Percentiles rank a stretch among this genome's conserved stretches.
Conservation (phyloP, 495 filamentous ascomycete genomes). For the Hypomontagnella monticulosa region DNA sequence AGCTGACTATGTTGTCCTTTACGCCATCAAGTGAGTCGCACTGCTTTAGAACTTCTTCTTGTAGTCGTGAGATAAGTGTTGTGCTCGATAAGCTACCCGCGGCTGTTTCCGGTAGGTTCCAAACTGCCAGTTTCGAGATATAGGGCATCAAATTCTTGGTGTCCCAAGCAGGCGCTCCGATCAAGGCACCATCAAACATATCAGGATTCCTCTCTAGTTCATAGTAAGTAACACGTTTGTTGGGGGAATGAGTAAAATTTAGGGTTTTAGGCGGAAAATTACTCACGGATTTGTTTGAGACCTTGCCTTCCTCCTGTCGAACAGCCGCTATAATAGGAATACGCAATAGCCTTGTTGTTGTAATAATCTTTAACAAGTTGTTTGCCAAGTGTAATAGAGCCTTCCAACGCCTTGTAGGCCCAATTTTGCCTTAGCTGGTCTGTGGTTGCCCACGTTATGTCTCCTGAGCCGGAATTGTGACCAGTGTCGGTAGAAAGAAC, state of each 20-base stretch:
- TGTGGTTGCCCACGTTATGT: conserved; percentile 61
- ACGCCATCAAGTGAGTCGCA: conserved; percentile 71
- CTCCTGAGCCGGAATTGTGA: conserved; percentile 55
- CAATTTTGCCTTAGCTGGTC: conserved; percentile 50
- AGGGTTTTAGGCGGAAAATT: background rate
- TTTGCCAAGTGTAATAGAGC: conserved; percentile 52
- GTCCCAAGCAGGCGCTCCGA: conserved; percentile 51
- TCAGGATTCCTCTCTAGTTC: conserved; percentile 29
- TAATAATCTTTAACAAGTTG: conserved; percentile 40
- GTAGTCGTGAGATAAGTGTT: conserved; percentile 59
- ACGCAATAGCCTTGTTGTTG: conserved; percentile 28
- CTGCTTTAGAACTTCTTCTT: conserved; percentile 67
- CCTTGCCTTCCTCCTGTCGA: conserved; percentile 63
- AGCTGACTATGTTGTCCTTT: conserved; percentile 67
- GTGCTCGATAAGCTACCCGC: conserved; percentile 57
- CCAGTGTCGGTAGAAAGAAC: conserved; percentile 66
- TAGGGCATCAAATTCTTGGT: conserved; percentile 58
- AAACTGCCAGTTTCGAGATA: conserved; percentile 41
- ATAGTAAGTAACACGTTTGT: background rate
- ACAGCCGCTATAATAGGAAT: conserved; percentile 61
- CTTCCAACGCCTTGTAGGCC: conserved; percentile 57
- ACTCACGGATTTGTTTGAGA: conserved; percentile 51
- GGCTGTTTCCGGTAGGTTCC: conserved; percentile 50
- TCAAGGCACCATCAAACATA: conserved; percentile 38
- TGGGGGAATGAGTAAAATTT: background rate